Conservation (phyloP, 2,329 filamentous ascomycete species). For the Claviceps fusiformis region DNA sequence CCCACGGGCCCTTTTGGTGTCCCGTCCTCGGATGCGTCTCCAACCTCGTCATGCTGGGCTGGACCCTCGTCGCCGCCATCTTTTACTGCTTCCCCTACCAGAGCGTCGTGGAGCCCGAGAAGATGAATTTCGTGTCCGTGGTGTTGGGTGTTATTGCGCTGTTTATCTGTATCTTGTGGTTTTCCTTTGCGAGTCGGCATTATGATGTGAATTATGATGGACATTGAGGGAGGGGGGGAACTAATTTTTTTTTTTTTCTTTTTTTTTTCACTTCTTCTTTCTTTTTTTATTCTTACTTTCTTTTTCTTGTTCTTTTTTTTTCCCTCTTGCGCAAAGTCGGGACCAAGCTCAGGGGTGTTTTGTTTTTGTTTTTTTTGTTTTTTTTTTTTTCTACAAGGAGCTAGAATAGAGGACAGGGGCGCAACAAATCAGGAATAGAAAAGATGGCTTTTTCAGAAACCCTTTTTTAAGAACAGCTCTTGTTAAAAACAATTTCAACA, state of each 20-base stretch:
- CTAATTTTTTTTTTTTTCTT: background rate
- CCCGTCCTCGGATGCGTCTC: slow-evolving; percentile 12
- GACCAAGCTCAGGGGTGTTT: too few species aligned
- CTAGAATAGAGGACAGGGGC: too few species aligned
- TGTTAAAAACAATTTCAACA: too few species aligned
- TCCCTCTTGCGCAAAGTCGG: too few species aligned
- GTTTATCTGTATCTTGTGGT: slow-evolving; percentile 9
- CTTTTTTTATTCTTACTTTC: too few species aligned
- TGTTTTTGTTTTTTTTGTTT: too few species aligned
- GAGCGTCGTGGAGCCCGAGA: slow-evolving; percentile 7
- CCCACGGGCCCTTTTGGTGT: slow-evolving; percentile 17
- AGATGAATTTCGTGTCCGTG: slow-evolving; percentile 16
- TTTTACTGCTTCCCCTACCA: slow-evolving; percentile 18
- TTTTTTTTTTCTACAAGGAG: too few species aligned
- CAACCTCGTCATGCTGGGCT: slow-evolving; percentile 13
- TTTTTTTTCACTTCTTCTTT: background rate
- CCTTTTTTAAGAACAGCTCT: too few species aligned
- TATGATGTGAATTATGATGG: slow-evolving; percentile 11
- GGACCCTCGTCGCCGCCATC: slow-evolving; percentile 11
- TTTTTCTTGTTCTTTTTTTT: background rate
- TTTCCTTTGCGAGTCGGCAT: slow-evolving; percentile 11
- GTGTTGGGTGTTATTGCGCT: slow-evolving; percentile 10
- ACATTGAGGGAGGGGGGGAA: slow-evolving; percentile 1
- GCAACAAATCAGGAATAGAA: too few species aligned
- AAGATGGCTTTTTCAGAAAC: too few species aligned